Conservation (phyloP, 768 basidiomycete genomes). For the Cystofilobasidium ferigula region DNA sequence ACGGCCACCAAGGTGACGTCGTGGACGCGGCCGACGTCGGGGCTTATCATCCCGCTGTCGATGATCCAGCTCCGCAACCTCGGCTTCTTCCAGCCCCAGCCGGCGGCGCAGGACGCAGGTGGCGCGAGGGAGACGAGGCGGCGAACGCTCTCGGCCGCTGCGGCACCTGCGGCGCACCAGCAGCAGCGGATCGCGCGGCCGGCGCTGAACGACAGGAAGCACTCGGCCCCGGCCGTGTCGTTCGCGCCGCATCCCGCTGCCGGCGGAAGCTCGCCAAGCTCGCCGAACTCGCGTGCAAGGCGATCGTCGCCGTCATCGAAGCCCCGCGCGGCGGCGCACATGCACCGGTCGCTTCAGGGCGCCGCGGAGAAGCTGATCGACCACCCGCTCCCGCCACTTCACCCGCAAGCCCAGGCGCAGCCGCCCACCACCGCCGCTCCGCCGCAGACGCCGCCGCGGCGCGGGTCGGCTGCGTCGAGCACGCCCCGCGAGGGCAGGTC, state of each 20-base stretch:
- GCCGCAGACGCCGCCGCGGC: not conserved
- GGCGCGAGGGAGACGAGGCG: not conserved
- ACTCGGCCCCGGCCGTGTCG: slow-evolving; percentile 7
- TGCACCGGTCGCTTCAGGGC: too few species aligned
- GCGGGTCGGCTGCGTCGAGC: not conserved
- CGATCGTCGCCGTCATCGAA: not conserved
- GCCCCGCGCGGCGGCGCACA: not conserved
- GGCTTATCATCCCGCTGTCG: slow-evolving; percentile 81
- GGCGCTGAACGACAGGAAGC: not conserved
- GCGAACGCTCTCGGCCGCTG: not conserved
- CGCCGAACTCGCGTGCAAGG: not conserved
- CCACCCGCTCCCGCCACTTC: too few species aligned
- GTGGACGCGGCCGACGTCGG: slow-evolving; percentile 70
- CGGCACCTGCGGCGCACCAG: not conserved
- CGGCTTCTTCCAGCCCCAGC: slow-evolving; percentile 7
- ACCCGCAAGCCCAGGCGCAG: not conserved
- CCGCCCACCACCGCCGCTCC: not conserved
- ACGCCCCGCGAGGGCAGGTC: not conserved
- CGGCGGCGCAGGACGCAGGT: not conserved
- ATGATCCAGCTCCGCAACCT: slow-evolving; percentile 55
- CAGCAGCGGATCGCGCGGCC: not conserved
- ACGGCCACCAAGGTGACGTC: slow-evolving; percentile 82
- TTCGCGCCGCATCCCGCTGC: not conserved
- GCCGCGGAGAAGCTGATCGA: too few species aligned
- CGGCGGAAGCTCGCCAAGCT: too few species aligned